phyloP scores from a whole-genome alignment of 2,329 filamentous ascomycete species.

The Colletotrichum agaves region DNA sequence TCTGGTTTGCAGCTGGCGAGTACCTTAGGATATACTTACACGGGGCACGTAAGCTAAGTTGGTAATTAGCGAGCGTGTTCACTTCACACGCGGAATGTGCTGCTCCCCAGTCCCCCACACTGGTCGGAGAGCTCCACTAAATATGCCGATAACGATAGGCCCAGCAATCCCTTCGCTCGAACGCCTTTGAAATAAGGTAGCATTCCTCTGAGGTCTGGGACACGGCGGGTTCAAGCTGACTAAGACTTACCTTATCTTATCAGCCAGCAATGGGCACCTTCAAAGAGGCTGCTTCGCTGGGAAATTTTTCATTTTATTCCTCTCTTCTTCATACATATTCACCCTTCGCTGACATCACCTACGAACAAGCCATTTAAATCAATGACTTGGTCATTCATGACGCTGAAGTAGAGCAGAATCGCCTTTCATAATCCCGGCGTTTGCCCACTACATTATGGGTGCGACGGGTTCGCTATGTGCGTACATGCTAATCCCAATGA shows the following conservation, averaged over 20 bases:
- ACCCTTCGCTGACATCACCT: slow-evolving; percentile 54
- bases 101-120: slow-evolving; percentile 35
- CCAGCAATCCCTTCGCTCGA: neutral
- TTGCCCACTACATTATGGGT: slow-evolving; percentile 57
- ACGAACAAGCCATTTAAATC: slow-evolving; percentile 45
- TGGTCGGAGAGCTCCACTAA: slow-evolving; percentile 21
- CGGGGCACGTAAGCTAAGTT: slow-evolving; percentile 33
- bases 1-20: slow-evolving; percentile 24
- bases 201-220: too few species aligned
- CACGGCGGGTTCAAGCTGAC: slow-evolving; percentile 8
- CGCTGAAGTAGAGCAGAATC: slow-evolving; percentile 64
- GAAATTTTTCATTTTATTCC: slow-evolving; percentile 20
- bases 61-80: slow-evolving; percentile 38
- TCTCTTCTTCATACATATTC: slow-evolving; percentile 58
- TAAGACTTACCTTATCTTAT: slow-evolving; percentile 32
- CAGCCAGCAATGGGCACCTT: slow-evolving; percentile 1
- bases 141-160: slow-evolving; percentile 19
- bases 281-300: slow-evolving; percentile 12
- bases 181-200: neutral
- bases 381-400: slow-evolving; percentile 57
- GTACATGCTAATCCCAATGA: slow-evolving; percentile 53
- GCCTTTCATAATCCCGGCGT: slow-evolving; percentile 71
- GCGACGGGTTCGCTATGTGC: slow-evolving; percentile 72
- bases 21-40: slow-evolving; percentile 29
- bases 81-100: slow-evolving; percentile 35